phyloP scores from a whole-genome alignment of 192 early-diverging fungal genomes.

The Thoreauomyces humboldtii region DNA sequence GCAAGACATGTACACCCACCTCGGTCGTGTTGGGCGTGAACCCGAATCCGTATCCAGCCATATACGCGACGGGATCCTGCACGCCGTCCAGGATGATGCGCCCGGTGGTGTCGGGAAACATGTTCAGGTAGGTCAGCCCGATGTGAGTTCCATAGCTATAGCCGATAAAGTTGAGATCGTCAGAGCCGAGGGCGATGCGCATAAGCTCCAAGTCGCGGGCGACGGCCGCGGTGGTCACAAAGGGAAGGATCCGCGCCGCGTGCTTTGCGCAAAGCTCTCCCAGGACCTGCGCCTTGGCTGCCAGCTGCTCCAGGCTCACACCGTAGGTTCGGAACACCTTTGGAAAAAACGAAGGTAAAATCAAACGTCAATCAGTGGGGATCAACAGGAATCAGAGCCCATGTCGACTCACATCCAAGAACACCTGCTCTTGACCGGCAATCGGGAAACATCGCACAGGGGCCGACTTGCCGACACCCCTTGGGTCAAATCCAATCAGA shows the following conservation, averaged over 20 bases:
- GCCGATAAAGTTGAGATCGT: conserved; percentile 36
- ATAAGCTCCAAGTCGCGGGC: conserved; percentile 42
- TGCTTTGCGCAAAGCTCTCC: conserved; percentile 23
- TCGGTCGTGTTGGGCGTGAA: conserved; percentile 3
- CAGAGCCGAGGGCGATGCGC: conserved; percentile 30
- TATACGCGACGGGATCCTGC: conserved; percentile 7
- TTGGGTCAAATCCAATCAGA: conserved; percentile 39
- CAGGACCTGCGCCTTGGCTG: not conserved
- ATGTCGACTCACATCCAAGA: too few species aligned
- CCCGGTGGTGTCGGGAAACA: conserved; percentile 44
- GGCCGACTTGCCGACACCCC: conserved; percentile 31
- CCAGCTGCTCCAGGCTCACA: too few species aligned
- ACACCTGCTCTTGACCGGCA: too few species aligned
- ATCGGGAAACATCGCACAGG: conserved; percentile 26
- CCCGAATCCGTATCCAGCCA: not conserved
- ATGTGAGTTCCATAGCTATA: conserved; percentile 44
- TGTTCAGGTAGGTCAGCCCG: conserved; percentile 44
- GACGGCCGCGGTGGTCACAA: conserved; percentile 36
- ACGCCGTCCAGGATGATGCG: conserved; percentile 45
- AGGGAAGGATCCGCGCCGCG: conserved; percentile 22
- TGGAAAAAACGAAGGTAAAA: too few species aligned
- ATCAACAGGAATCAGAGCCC: too few species aligned
- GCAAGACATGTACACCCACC: too few species aligned
- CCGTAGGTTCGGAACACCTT: too few species aligned
- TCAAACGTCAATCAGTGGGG: too few species aligned